Conservation (phyloP, 129 eudicot species). For the Artemisia annua region DNA sequence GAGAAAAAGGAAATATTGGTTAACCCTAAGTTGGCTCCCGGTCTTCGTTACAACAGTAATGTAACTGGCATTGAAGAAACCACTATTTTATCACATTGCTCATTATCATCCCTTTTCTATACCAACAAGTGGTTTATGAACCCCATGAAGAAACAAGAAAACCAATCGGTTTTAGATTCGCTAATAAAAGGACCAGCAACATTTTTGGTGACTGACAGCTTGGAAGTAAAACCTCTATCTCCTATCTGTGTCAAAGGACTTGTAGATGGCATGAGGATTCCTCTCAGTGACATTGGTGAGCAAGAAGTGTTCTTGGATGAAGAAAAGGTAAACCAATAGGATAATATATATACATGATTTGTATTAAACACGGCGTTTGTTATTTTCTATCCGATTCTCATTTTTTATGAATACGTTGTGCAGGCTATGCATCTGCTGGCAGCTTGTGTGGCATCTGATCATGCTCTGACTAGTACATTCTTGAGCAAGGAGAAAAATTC, state of each 20-base stretch:
- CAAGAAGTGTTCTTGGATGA: slow-evolving; percentile 10
- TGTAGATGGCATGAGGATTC: slow-evolving; percentile 4
- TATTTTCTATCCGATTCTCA: too few species aligned
- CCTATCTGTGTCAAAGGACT: slow-evolving; percentile 16
- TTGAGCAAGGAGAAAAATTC: too few species aligned
- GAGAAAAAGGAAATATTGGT: slow-evolving; percentile 17
- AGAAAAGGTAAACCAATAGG: slow-evolving; percentile 13
- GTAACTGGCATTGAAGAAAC: slow-evolving; percentile 16
- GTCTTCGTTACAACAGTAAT: not conserved
- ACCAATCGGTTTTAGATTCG: too few species aligned
- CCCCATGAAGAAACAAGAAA: too few species aligned
- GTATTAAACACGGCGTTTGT: too few species aligned
- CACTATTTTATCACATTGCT: not conserved
- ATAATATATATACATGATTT: too few species aligned
- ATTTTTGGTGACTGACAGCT: slow-evolving; percentile 12
- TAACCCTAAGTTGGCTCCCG: slow-evolving; percentile 20
- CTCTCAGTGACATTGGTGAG: slow-evolving; percentile 3
- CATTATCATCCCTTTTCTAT: not conserved
- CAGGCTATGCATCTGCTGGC: too few species aligned
- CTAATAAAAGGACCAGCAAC: slow-evolving; percentile 14
- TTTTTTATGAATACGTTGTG: too few species aligned
- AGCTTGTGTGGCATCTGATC: too few species aligned
- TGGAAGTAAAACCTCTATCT: slow-evolving; percentile 27
- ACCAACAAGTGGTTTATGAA: not conserved
- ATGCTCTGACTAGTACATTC: too few species aligned